Conservation (phyloP, 139 green algal genomes). For the Coelastrella sp. region DNA sequence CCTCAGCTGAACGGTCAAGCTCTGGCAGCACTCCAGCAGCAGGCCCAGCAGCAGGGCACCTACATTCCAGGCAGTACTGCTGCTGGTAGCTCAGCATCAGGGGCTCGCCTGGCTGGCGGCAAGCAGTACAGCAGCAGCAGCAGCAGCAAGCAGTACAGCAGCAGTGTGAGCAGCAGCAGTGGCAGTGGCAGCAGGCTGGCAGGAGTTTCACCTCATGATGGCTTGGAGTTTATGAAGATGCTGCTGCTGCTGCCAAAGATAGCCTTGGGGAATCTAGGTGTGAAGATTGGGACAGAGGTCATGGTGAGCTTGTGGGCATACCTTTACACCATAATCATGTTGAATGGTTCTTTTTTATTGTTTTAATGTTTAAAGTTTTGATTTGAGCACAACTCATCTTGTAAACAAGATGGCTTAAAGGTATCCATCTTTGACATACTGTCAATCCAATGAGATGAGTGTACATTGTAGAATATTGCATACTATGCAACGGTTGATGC, state of each 20-base stretch:
- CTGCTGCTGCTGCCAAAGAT: slow-evolving; percentile 44
- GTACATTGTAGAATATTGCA: no score
- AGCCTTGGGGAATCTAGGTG: neutral
- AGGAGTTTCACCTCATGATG: neutral
- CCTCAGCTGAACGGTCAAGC: neutral
- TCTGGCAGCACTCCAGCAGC: slow-evolving; percentile 22
- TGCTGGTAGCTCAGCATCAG: neutral
- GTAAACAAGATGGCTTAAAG: no score
- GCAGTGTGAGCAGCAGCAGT: neutral
- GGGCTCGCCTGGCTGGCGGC: neutral
- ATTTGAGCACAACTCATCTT: no score
- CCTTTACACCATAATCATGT: no score
- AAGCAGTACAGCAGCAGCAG: neutral
- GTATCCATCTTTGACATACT: no score
- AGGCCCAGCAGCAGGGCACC: slow-evolving; percentile 19
- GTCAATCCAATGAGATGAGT: no score
- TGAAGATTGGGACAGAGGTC: neutral
- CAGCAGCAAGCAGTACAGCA: slow-evolving; percentile 6
- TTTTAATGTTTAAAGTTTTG: no score
- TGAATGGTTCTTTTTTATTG: no score
- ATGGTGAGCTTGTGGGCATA: neutral
- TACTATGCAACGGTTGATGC: no score
- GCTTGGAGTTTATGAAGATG: slow-evolving; percentile 4
- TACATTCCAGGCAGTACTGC: neutral
- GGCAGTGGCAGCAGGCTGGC: slow-evolving; percentile 17